Base-by-base conservation (phyloP, 106 monocot genomes). In the Ottelia alismoides region DNA sequence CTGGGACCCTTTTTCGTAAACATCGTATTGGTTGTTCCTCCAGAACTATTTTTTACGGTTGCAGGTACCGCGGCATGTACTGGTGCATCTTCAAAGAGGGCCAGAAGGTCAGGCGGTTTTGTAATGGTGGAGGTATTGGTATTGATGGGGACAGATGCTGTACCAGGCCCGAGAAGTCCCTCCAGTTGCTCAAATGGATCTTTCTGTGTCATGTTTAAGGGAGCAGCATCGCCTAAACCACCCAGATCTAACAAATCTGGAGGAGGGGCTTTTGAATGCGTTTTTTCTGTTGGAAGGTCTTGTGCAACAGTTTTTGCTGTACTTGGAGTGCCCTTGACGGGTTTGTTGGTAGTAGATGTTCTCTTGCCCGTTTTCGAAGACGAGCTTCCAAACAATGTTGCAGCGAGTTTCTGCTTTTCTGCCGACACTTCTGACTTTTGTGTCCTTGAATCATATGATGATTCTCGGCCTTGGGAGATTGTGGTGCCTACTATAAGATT, bases 351-450 rank as follows among this genome's bases (percentile, higher is more conserved):
- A 19, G 78, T 52, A 65, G 66, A 27, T 29, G 70, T n/a, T 71
- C 63, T 90, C 53, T 73, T 84, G 30, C 76, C 82, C 47, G 56
- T 63, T 68, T 76, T 94, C 3, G 77, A 62, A 47, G 78, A 60
- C 60, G 83, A 69, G 30, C 52, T 44, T 52, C 98, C 98, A 56
- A 98, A 98, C 18, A 98, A 62, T 16, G 98, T 90, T 49, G 98
- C 98, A 20, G 98, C 98, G 31, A 98, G 47, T 68, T 51, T 82
- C 55, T 98, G 98, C 61, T 98, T 98, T 65, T 98, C 98, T 51
- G 79, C 77, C 22, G 98, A 85, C 47, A 83, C 69, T 59, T 85
- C 72, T 29, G 12, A 20, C 27, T 65, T 47, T 40, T 80, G 70
- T 64, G 46, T 89, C 64, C 76, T 68, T 0, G 85, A 65, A 58